Conservation (phyloP, 169 alveolate genomes). For the Theileria equi region DNA sequence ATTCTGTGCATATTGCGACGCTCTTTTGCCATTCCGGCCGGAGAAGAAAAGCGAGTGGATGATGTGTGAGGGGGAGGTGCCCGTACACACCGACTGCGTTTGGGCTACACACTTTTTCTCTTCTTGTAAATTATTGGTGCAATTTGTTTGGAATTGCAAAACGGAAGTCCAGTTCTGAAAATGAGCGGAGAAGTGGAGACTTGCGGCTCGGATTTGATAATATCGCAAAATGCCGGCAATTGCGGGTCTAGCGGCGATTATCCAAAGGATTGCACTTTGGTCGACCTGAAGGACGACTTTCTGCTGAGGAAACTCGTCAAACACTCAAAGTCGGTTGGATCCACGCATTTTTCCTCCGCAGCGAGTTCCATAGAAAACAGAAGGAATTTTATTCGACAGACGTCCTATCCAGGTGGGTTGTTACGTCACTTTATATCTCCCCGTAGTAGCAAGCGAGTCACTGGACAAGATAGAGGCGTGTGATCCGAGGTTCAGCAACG, state of each 20-base stretch:
- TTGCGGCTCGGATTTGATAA: conserved; percentile 1
- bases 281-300: conserved; percentile 20
- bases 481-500: conserved; percentile 42
- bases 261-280: conserved; percentile 13
- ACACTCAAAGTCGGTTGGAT: conserved; percentile 18
- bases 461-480: conserved; percentile 32
- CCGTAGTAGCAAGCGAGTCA: neutral
- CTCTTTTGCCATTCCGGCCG: no score
- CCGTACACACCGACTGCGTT: neutral
- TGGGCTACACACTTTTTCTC: conserved; percentile 4
- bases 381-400: neutral
- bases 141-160: no score
- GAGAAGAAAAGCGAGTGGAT: no score
- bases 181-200: neutral
- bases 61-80: no score
- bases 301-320: conserved; percentile 4
- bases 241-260: neutral
- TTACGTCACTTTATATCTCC: neutral
- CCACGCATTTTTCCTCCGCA: conserved; percentile 1
- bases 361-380: conserved; percentile 1
- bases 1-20: no score
- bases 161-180: no score
- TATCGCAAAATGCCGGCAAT: conserved; percentile 6
- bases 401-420: conserved; percentile 15
- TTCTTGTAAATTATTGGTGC: conserved; percentile 1